Conservation (phyloP, 768 basidiomycete species). For the Russula sp. region DNA sequence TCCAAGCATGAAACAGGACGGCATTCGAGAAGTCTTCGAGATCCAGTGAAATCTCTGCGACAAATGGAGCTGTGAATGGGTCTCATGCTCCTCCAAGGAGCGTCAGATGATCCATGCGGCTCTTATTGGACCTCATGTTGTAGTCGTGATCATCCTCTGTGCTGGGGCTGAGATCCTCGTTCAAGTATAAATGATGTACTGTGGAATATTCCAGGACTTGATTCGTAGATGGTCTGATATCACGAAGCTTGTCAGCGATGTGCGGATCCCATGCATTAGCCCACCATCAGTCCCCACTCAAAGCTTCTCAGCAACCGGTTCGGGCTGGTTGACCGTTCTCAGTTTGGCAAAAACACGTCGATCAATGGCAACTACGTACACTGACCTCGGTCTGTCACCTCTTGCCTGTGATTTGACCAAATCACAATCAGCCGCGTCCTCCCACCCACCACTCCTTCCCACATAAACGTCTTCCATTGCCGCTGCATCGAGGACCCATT, state of each 20-base stretch:
- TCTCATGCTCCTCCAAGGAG: background rate
- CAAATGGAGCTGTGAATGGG: background rate
- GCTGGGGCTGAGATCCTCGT: background rate
- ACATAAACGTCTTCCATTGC: background rate
- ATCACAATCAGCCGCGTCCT: background rate
- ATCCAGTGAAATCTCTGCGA: background rate
- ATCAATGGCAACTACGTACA: background rate
- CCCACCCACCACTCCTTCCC: background rate
- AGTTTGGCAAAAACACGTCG: background rate
- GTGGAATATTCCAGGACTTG: background rate
- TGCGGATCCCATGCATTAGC: background rate
- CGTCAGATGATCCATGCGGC: constrained; percentile 3
- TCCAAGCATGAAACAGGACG: background rate
- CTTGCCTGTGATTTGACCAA: background rate
- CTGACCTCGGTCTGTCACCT: background rate
- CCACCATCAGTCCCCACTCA: background rate
- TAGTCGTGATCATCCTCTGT: background rate
- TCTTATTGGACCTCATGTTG: background rate
- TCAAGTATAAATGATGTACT: background rate
- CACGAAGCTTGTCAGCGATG: background rate
- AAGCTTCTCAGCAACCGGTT: background rate
- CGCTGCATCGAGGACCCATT: background rate
- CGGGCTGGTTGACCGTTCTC: background rate
- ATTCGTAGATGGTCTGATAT: background rate
- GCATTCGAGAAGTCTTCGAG: constrained; percentile 1